Base-by-base conservation (phyloP, 768 basidiomycete species). In the Nevesoporus exiguus region DNA sequence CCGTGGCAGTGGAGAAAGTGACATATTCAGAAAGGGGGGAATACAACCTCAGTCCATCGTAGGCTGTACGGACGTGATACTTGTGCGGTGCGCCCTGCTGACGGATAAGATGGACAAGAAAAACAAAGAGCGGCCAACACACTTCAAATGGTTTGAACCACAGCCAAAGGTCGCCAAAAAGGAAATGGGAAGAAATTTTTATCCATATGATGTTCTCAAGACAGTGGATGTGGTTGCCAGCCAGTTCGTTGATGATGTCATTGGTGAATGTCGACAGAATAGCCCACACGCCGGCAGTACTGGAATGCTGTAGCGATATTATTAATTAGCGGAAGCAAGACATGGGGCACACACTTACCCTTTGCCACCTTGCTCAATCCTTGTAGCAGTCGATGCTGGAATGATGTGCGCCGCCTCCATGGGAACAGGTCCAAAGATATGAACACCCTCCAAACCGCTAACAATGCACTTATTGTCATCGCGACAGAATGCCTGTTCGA, bases 131-230 rank as follows among this genome's bases (percentile, higher is more conserved):
- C 3, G 33, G 33, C 10, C 3, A 22, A 40, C 9, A 3, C 15
- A 56, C 57, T 1, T 36, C 37, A 2, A 49, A 21, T 6, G 55
- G 58, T 47, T 57, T 57, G 21, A 52, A 27, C 50, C 57, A 59
- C 7, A 52, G 10, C 9, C 0, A 2, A 27, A 56, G 55, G 1
- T 34, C 14, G 2, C 46, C 43, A 11, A 57, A 59, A 22, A 36
- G 6, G 0, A 0, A 0, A 8, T 46, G 57, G 22, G 4, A 42
- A 31, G 1, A 0, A 0, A 3, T 1, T 11, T 52, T 40, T 22
- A 40, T 30, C 2, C 37, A 40, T 17, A 49, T 2, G 3, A 49
- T 49, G n/a, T 49, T 49, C 25, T 49, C 36, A 13, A 49, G 47
- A 37, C 36, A 25, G 39, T 49, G 37, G 19, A 40, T 30, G 1